Evolutionary conservation across 139 green algal genomes (phyloP).

Genomic region (Yamagishiella unicocca): DNA sequence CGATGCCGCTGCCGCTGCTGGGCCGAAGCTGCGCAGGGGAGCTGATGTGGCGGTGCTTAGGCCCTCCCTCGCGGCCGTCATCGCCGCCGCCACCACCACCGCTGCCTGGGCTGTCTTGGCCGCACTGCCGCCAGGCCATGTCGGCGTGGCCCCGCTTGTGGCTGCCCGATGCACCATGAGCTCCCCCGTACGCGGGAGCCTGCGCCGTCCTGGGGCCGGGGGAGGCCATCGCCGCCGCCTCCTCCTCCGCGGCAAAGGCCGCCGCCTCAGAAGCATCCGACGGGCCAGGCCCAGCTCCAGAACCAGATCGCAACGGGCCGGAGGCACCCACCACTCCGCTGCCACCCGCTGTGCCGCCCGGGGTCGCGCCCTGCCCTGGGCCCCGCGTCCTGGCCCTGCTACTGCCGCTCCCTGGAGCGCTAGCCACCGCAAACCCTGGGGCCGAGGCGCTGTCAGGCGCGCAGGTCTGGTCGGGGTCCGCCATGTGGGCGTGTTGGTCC

Average conservation of each 20-base stretch:
- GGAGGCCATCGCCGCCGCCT: background rate
- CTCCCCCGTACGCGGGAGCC: background rate
- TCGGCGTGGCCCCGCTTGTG: conserved; percentile 21
- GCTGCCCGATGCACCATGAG: background rate
- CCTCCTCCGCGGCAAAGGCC: background rate
- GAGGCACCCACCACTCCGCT: no score
- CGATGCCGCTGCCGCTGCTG: background rate
- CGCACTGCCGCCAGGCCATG: background rate
- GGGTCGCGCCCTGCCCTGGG: no score
- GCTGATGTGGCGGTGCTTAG: conserved; percentile 33
- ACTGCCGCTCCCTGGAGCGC: no score
- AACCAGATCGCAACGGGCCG: no score
- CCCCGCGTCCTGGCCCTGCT: no score
- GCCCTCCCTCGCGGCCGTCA: background rate
- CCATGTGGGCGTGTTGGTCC: no score
- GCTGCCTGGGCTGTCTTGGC: background rate
- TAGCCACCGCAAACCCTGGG: no score
- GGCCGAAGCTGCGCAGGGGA: background rate
- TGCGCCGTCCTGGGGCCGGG: background rate
- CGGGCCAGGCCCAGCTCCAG: no score
- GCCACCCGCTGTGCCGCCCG: no score
- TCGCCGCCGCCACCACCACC: background rate
- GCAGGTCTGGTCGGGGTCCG: no score
- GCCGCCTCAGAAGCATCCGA: no score
- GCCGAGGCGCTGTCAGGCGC: no score